phyloP scores from a whole-genome alignment of 1,139 yeast species.

The Zygotorulaspora mrakii region DNA sequence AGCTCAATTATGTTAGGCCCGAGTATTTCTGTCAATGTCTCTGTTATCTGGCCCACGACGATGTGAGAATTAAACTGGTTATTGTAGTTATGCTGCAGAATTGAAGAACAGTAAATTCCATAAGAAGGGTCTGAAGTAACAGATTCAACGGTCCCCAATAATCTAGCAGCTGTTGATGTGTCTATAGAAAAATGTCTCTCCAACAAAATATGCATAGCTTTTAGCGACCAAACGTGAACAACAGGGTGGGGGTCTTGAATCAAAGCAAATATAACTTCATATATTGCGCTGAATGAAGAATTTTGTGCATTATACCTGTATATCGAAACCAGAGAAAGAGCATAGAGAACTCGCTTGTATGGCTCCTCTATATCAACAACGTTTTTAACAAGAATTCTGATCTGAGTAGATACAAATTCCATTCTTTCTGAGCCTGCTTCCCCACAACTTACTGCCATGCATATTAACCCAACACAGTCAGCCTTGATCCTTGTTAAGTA shows the following conservation, averaged over 20 bases:
- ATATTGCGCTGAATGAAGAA: constrained; percentile 43
- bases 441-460: constrained; percentile 40
- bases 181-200: constrained; percentile 53
- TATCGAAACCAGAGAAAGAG: constrained; percentile 59
- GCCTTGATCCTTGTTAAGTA: constrained; percentile 53
- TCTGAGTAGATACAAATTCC: constrained; percentile 43
- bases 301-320: constrained; percentile 48
- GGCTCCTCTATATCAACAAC: constrained; percentile 64
- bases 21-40: constrained; percentile 43
- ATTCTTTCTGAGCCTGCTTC: constrained; percentile 10
- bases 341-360: constrained; percentile 58
- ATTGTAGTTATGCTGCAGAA: constrained; percentile 47
- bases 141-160: constrained; percentile 46
- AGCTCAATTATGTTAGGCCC: constrained; percentile 48
- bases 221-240: constrained; percentile 70
- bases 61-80: constrained; percentile 41
- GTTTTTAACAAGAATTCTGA: constrained; percentile 53
- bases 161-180: constrained; percentile 40
- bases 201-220: constrained; percentile 54
- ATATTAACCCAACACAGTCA: constrained; percentile 61
- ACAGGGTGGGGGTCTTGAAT: constrained; percentile 79
- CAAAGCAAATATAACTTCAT: constrained; percentile 58
- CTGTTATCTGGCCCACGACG: constrained; percentile 42
- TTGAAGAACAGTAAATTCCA: constrained; percentile 46
- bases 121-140: constrained; percentile 53